phyloP scores from a whole-genome alignment of 1,284 basidiomycete genomes.

The Austroboletus rostrupii region DNA sequence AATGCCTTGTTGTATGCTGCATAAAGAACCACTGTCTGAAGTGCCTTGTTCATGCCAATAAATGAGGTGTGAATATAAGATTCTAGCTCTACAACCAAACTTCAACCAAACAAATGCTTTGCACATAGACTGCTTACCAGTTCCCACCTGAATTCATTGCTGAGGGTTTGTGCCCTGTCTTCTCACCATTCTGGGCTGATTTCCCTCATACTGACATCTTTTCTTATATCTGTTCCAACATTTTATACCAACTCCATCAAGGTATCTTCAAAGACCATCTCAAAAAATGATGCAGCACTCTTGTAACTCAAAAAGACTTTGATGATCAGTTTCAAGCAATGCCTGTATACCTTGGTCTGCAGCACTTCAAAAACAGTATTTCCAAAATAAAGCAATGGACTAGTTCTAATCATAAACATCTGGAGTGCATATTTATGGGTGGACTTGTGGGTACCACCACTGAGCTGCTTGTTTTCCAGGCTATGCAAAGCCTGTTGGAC shows the following conservation, averaged over 20 bases:
- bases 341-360: not conserved
- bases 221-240: not conserved
- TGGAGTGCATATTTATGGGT: too few relatives aligned
- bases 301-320: not conserved
- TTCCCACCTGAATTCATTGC: not conserved
- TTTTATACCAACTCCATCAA: not conserved
- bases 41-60: not conserved
- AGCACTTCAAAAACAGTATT: not conserved
- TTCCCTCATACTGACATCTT: not conserved
- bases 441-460: too few relatives aligned
- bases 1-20: too few relatives aligned
- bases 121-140: too few relatives aligned
- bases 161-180: not conserved
- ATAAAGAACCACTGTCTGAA: not conserved
- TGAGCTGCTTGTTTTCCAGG: too few relatives aligned
- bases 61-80: not conserved
- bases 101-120: too few relatives aligned
- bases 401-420: not conserved
- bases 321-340: not conserved
- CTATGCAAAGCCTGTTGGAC: too few relatives aligned
- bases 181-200: not conserved
- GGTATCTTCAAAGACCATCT: not conserved
- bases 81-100: too few relatives aligned
- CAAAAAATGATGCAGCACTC: not conserved
- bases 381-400: not conserved